A percentile compares a stretch with the other conserved stretches of the same genome.
Evolutionary conservation across 2,329 filamentous ascomycete genomes (phyloP).

Genomic region (Pseudogymnoascus pannorum): DNA sequence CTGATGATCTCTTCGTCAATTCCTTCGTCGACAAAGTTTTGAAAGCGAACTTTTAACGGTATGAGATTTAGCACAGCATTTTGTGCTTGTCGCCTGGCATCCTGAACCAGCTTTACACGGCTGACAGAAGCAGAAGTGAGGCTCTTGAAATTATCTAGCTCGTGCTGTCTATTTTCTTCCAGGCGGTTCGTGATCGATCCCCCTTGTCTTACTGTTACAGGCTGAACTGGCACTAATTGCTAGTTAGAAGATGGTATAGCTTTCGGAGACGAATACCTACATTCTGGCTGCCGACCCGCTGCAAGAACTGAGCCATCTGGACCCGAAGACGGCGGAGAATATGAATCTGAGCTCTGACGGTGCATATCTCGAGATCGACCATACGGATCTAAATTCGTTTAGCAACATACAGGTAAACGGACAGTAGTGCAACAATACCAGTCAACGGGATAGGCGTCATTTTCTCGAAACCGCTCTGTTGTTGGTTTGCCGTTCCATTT

Average conservation of each 20-base stretch:
- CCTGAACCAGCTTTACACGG: slow-evolving; percentile 8
- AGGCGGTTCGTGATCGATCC: not conserved
- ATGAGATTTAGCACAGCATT: slow-evolving; percentile 59
- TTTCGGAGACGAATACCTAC: not conserved
- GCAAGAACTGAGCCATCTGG: not conserved
- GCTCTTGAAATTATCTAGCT: not conserved
- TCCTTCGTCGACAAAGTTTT: slow-evolving; percentile 66
- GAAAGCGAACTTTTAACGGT: slow-evolving; percentile 62
- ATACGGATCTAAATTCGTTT: not conserved
- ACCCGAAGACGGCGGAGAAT: not conserved
- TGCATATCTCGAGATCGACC: not conserved
- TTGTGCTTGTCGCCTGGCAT: slow-evolving; percentile 47
- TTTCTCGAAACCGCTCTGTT: not conserved
- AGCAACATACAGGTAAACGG: not conserved
- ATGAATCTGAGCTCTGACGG: slow-evolving; percentile 4
- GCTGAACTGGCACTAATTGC: not conserved
- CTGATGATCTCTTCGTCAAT: slow-evolving; percentile 57
- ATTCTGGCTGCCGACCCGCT: not conserved
- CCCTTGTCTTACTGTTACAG: not conserved
- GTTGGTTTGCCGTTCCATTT: not conserved
- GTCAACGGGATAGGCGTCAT: not conserved
- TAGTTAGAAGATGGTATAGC: not conserved
- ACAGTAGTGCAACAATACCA: not conserved
- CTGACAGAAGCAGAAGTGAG: not conserved
- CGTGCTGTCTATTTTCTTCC: not conserved